Percentiles rank a stretch among this genome's conserved stretches.
These are phyloP conservation scores for Candida xiaguanensis DNA, from an alignment of 805 yeast species.

Conservation along the genomic window DNA sequence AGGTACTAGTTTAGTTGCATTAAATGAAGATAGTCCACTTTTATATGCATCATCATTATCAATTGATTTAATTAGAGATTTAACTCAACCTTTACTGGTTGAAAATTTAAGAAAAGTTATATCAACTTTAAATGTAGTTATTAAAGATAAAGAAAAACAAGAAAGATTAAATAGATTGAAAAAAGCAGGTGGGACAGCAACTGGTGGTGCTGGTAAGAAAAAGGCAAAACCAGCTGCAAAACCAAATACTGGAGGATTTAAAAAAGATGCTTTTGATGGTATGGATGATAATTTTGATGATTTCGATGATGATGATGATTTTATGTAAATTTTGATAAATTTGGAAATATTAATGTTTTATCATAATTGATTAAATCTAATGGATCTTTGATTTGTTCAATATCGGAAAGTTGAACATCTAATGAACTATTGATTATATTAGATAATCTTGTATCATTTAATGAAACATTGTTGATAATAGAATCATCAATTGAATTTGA, in stretches of 20 bases:
- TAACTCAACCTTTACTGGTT: slow-evolving; percentile 73
- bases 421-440: too few species aligned
- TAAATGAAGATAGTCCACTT: slow-evolving; percentile 55
- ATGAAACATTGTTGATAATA: too few species aligned
- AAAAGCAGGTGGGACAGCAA: slow-evolving; percentile 78
- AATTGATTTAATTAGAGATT: slow-evolving; percentile 80
- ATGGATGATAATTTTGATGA: slow-evolving; percentile 51
- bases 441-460: too few species aligned
- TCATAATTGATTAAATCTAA: slow-evolving; percentile 7
- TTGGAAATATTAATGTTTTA: slow-evolving; percentile 4
- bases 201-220: slow-evolving; percentile 94
- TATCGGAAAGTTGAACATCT: too few species aligned
- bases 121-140: slow-evolving; percentile 74
- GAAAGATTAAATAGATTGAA: slow-evolving; percentile 86
- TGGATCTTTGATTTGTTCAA: slow-evolving; percentile 9
- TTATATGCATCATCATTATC: slow-evolving; percentile 75
- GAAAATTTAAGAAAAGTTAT: slow-evolving; percentile 84
- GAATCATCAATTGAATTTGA: too few species aligned
- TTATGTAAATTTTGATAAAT: slow-evolving; percentile 49
- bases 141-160: slow-evolving; percentile 81
- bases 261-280: slow-evolving; percentile 63
- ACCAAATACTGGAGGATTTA: slow-evolving; percentile 50
- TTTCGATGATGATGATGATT: slow-evolving; percentile 78
- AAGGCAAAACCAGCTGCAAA: slow-evolving; percentile 81
- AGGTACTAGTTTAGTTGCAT: slow-evolving; percentile 19